Evolutionary conservation across 345 rosid species (phyloP).

Genomic region (Streptanthus diversifolius): DNA sequence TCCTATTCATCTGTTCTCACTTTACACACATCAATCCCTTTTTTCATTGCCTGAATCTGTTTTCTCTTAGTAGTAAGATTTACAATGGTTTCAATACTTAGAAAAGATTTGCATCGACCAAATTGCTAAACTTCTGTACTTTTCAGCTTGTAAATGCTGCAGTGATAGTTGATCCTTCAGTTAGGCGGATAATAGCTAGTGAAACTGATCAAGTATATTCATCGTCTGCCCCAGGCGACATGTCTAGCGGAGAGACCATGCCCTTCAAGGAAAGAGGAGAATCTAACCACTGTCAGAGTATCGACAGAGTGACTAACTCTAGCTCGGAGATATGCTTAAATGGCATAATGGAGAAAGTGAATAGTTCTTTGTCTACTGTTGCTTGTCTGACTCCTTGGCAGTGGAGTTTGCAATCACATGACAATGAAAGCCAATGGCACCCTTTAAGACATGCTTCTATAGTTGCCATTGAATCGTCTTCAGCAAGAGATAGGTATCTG

Average conservation of each 20-base stretch:
- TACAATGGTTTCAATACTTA: not conserved
- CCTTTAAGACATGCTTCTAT: constrained; percentile 78
- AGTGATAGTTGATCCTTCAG: constrained; percentile 69
- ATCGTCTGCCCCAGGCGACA: constrained; percentile 25
- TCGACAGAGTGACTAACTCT: not conserved
- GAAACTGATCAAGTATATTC: constrained; percentile 58
- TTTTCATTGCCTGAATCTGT: not conserved
- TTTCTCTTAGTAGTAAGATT: not conserved
- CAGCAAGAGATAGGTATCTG: constrained; percentile 65
- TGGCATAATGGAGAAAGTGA: constrained; percentile 22
- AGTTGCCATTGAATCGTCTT: constrained; percentile 80
- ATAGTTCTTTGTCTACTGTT: constrained; percentile 28
- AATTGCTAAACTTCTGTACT: not conserved
- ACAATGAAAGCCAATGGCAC: constrained; percentile 44
- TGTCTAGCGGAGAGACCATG: constrained; percentile 13
- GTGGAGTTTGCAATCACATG: constrained; percentile 45
- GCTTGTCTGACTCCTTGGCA: constrained; percentile 76
- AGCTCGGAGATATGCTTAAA: constrained; percentile 22
- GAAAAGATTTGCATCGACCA: not conserved
- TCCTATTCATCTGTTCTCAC: not conserved
- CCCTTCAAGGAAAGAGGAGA: not conserved
- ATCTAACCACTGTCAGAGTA: not conserved
- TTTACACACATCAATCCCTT: not conserved
- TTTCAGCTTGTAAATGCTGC: constrained; percentile 76
- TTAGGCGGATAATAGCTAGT: constrained; percentile 50